Evolutionary conservation across 2,329 filamentous ascomycete species (phyloP).

Genomic region (Beauveria medogensis): DNA sequence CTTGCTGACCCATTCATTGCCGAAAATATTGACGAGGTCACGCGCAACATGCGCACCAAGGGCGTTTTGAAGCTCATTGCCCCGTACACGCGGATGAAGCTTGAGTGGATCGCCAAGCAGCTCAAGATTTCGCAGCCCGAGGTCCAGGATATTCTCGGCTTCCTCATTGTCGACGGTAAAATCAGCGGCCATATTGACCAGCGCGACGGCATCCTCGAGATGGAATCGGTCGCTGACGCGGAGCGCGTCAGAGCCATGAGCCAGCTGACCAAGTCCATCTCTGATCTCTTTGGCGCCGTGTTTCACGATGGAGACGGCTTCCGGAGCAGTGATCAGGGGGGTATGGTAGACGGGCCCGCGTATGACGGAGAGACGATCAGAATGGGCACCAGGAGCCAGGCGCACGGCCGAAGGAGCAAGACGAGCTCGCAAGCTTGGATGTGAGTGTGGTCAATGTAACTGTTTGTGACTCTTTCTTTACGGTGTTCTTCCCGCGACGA

Average conservation of each 20-base stretch:
- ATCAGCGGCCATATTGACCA: constrained; percentile 86
- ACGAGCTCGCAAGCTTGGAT: neutral
- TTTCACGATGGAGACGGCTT: constrained; percentile 74
- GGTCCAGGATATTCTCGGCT: constrained; percentile 92
- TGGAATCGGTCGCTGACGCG: constrained; percentile 64
- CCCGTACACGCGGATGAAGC: constrained; percentile 86
- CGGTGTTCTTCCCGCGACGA: neutral
- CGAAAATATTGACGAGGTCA: constrained; percentile 98
- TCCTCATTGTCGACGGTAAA: constrained; percentile 84
- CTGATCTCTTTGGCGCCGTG: constrained; percentile 59
- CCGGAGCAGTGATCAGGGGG: constrained; percentile 21
- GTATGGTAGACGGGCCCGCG: constrained; percentile 21
- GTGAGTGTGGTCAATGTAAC: neutral
- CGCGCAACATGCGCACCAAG: constrained; percentile 95
- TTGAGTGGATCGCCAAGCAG: constrained; percentile 79
- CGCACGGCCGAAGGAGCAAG: neutral
- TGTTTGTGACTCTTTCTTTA: neutral
- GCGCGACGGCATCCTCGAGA: constrained; percentile 73
- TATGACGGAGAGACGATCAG: constrained; percentile 5
- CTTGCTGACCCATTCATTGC: constrained; percentile 91
- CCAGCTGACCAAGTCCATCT: constrained; percentile 63
- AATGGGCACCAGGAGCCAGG: neutral
- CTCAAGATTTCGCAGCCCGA: constrained; percentile 79
- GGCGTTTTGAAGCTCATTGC: constrained; percentile 88
- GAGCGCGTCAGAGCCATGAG: constrained; percentile 67